Evolutionary conservation across 2,329 filamentous ascomycete species (phyloP).

Genomic region (Fusarium devonianum): DNA sequence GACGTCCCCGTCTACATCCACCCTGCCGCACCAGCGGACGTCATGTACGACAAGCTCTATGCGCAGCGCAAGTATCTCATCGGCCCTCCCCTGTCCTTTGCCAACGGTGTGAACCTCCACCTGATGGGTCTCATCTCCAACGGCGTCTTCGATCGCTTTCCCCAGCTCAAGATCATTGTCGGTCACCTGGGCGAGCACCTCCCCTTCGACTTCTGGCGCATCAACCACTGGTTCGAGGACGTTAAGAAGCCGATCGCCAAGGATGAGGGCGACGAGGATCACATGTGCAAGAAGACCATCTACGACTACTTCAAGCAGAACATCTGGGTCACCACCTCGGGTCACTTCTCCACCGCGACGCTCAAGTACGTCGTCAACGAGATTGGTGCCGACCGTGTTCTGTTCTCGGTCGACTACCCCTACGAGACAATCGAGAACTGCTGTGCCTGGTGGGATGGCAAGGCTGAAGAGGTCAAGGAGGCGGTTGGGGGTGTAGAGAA

Average conservation of each 20-base stretch:
- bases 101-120: constrained; percentile 66
- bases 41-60: constrained; percentile 64
- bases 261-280: too few species aligned
- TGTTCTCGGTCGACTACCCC: constrained; percentile 10
- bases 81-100: constrained; percentile 65
- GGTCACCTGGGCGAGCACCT: constrained; percentile 60
- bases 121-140: constrained; percentile 59
- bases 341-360: constrained; percentile 62
- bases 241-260: constrained; percentile 60
- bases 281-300: constrained; percentile 57
- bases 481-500: neutral
- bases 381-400: constrained; percentile 46
- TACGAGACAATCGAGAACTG: constrained; percentile 7
- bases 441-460: constrained; percentile 2
- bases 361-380: constrained; percentile 58
- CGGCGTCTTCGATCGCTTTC: constrained; percentile 58
- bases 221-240: constrained; percentile 64
- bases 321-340: constrained; percentile 64
- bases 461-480: neutral
- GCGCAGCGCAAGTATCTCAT: constrained; percentile 65
- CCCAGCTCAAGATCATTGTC: constrained; percentile 54
- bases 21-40: constrained; percentile 64
- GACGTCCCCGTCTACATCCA: constrained; percentile 72
- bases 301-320: constrained; percentile 62
- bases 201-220: constrained; percentile 58